Evolutionary conservation across 1,139 yeast genomes (phyloP).

Genomic region (Tardiomyces depauwii): DNA sequence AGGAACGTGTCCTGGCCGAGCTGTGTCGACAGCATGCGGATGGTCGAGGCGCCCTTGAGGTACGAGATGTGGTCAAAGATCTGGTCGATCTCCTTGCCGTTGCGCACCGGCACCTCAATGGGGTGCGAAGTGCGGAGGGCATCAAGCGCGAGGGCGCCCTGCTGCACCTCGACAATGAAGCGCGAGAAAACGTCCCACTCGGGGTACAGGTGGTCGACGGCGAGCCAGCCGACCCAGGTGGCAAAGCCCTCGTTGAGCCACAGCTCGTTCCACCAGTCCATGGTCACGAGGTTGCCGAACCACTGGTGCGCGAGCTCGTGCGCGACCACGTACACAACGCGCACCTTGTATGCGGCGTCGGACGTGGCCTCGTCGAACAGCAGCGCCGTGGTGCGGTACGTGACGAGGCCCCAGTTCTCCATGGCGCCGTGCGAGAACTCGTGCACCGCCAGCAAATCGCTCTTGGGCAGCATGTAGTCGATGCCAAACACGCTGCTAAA

Average conservation of each 20-base stretch:
- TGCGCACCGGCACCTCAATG: constrained; percentile 71
- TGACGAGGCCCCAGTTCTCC: constrained; percentile 87
- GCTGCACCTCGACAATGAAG: constrained; percentile 58
- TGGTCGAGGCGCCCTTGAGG: constrained; percentile 69
- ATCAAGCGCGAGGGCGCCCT: constrained; percentile 60
- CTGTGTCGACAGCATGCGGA: constrained; percentile 67
- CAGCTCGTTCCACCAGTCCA: constrained; percentile 93
- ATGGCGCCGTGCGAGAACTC: constrained; percentile 81
- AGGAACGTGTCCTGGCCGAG: constrained; percentile 67
- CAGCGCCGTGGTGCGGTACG: constrained; percentile 70
- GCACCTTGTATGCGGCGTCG: constrained; percentile 55
- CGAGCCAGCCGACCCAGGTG: constrained; percentile 80
- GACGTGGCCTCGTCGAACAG: constrained; percentile 57
- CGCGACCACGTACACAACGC: constrained; percentile 79
- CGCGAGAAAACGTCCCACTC: constrained; percentile 81
- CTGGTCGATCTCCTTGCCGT: constrained; percentile 77
- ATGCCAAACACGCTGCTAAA: constrained; percentile 62
- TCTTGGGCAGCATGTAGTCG: constrained; percentile 69
- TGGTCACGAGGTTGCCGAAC: constrained; percentile 86
- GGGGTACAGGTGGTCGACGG: constrained; percentile 66
- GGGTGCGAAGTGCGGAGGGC: constrained; percentile 77
- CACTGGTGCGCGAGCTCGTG: constrained; percentile 92
- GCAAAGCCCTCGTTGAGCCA: constrained; percentile 93
- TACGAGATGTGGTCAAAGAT: constrained; percentile 81
- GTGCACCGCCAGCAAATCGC: constrained; percentile 76